Percentiles rank a stretch among this genome's conserved stretches.
phyloP scores from a whole-genome alignment of 2,329 filamentous ascomycete genomes.

The Raffaelea ambrosiae region DNA sequence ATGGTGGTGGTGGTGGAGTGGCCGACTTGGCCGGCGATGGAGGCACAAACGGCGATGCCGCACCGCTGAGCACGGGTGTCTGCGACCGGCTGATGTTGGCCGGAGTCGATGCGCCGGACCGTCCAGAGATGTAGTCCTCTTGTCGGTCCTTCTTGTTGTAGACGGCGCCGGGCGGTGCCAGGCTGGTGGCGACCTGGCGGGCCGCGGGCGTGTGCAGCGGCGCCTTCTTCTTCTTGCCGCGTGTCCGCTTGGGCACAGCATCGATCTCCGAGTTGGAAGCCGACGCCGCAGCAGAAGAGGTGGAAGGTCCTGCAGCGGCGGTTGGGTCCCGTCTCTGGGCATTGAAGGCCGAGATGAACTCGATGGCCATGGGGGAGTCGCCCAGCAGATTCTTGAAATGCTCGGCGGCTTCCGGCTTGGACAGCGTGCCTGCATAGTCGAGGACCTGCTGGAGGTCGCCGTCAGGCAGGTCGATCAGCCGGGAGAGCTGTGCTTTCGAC shows the following conservation, averaged over 20 bases:
- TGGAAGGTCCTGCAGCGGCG: background rate
- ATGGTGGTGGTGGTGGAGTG: conserved; percentile 16
- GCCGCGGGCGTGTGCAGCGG: conserved; percentile 55
- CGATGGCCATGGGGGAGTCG: conserved; percentile 66
- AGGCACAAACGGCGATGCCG: conserved; percentile 16
- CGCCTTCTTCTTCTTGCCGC: conserved; percentile 51
- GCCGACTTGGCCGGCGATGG: conserved; percentile 37
- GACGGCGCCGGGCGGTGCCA: conserved; percentile 52
- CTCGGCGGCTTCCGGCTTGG: conserved; percentile 68
- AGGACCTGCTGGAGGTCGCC: conserved; percentile 77
- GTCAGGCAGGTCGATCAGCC: conserved; percentile 76
- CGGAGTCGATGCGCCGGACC: conserved; percentile 31
- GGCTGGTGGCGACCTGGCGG: conserved; percentile 55
- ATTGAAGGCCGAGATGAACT: conserved; percentile 79
- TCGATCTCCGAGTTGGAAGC: conserved; percentile 16
- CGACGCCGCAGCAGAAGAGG: background rate
- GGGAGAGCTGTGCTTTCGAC: conserved; percentile 61
- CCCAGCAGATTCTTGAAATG: conserved; percentile 86
- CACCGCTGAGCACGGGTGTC: conserved; percentile 1
- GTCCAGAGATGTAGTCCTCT: conserved; percentile 62
- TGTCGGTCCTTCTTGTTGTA: conserved; percentile 68
- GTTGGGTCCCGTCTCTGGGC: conserved; percentile 44
- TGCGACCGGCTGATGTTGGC: conserved; percentile 3
- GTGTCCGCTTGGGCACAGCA: conserved; percentile 39
- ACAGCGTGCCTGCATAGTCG: conserved; percentile 68